Conservation (phyloP, 805 yeast species). For the Barnettozyma botsteinii region DNA sequence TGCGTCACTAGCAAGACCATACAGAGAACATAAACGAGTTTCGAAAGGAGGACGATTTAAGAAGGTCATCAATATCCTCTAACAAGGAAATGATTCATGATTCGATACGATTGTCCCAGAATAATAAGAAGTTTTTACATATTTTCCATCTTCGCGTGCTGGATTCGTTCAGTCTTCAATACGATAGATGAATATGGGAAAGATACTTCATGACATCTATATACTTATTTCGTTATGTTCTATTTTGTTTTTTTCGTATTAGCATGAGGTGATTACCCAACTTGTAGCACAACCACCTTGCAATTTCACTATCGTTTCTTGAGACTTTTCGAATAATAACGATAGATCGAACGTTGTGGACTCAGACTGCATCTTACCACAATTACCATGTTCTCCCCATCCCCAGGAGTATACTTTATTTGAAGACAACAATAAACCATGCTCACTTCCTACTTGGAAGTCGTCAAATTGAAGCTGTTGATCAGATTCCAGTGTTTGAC, state of each 20-base stretch:
- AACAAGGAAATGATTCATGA: constrained; percentile 18
- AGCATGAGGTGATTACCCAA: constrained; percentile 42
- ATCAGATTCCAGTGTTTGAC: constrained; percentile 42
- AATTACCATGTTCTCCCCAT: constrained; percentile 99
- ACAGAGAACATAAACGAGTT: no score
- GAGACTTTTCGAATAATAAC: constrained; percentile 33
- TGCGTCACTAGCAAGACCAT: background rate
- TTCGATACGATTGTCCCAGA: constrained; percentile 64
- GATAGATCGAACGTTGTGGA: constrained; percentile 29
- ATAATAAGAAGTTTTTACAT: constrained; percentile 56
- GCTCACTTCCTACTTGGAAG: constrained; percentile 73
- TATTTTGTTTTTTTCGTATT: constrained; percentile 5
- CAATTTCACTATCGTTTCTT: constrained; percentile 30
- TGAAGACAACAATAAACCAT: constrained; percentile 45
- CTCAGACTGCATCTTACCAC: constrained; percentile 42
- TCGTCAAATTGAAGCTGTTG: constrained; percentile 19
- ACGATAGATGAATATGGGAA: constrained; percentile 72
- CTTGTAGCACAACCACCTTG: constrained; percentile 66
- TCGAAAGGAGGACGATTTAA: constrained; percentile 14
- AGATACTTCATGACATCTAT: constrained; percentile 65
- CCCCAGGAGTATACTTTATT: constrained; percentile 73
- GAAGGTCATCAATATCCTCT: constrained; percentile 15
- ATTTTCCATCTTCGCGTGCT: constrained; percentile 63
- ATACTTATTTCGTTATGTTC: constrained; percentile 1
- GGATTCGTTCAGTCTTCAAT: constrained; percentile 17